Evolutionary conservation across 2,329 filamentous ascomycete species (phyloP).

Genomic region (Pyricularia sp.): DNA sequence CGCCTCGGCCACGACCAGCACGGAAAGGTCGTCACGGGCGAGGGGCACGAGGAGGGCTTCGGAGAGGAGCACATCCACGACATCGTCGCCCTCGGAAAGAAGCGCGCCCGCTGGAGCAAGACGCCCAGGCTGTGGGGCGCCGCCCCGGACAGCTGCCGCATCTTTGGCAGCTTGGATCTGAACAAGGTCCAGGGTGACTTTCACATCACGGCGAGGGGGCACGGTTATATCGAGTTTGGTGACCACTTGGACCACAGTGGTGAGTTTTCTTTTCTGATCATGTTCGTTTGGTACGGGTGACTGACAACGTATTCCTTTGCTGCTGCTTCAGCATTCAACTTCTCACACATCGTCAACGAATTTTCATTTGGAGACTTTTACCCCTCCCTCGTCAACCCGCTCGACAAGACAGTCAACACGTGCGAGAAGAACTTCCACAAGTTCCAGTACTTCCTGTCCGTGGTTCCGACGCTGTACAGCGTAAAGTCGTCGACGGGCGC

Average conservation of each 20-base stretch:
- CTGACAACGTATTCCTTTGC: not conserved
- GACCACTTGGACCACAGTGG: conserved; percentile 72
- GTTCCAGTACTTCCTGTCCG: conserved; percentile 94
- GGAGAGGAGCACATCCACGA: conserved; percentile 84
- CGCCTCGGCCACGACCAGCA: conserved; percentile 45
- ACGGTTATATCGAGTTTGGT: conserved; percentile 81
- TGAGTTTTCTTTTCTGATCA: conserved; percentile 34
- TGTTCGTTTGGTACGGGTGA: not conserved
- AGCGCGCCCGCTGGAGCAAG: conserved; percentile 60
- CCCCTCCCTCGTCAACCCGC: conserved; percentile 83
- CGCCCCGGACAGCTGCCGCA: conserved; percentile 63
- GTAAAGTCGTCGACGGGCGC: conserved; percentile 34
- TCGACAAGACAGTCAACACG: conserved; percentile 78
- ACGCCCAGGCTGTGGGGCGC: conserved; percentile 57
- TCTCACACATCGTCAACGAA: conserved; percentile 92
- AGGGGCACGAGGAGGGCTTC: conserved; percentile 57
- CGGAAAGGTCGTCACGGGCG: conserved; percentile 45
- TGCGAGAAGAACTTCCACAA: conserved; percentile 80
- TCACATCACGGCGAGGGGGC: conserved; percentile 89
- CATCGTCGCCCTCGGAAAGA: conserved; percentile 63
- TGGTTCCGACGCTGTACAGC: conserved; percentile 91
- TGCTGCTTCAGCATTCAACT: conserved; percentile 68
- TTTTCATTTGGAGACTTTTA: conserved; percentile 97
- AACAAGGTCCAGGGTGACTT: conserved; percentile 99
- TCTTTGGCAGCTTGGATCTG: conserved; percentile 81